These are phyloP conservation scores for Lasiodiplodia hormozganensis DNA, from an alignment of 2,329 filamentous ascomycete species.

Conservation along the genomic window DNA sequence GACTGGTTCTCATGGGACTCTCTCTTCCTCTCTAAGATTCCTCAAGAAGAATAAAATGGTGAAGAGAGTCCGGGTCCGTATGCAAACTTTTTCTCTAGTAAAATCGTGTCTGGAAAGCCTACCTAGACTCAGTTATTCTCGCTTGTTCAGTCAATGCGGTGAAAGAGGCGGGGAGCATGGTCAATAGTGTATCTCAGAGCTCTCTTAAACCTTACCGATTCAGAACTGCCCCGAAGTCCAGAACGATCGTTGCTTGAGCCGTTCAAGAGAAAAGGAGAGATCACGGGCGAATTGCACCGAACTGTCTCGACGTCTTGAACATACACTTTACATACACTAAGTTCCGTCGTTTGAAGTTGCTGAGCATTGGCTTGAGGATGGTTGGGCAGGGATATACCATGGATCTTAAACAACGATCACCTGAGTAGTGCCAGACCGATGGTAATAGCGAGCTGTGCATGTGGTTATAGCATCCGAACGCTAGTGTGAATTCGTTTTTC, in stretches of 20 bases:
- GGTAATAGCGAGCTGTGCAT: background rate
- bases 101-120: background rate
- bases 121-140: background rate
- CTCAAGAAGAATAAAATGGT: too few species aligned
- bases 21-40: too few species aligned
- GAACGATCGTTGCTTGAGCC: background rate
- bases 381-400: background rate
- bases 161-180: background rate
- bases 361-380: background rate
- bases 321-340: too few species aligned
- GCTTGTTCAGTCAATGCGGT: background rate
- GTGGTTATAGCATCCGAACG: background rate
- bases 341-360: background rate
- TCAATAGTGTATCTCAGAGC: background rate
- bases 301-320: background rate
- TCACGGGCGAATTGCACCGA: background rate
- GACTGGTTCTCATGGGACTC: too few species aligned
- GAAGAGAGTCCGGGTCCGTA: too few species aligned
- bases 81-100: background rate
- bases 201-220: background rate
- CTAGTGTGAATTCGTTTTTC: background rate
- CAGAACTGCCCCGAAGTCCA: background rate
- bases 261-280: background rate
- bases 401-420: background rate
- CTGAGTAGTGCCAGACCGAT: background rate